Conservation (phyloP, 176 grass and related monocot genomes). For the Juncus inflexus region DNA sequence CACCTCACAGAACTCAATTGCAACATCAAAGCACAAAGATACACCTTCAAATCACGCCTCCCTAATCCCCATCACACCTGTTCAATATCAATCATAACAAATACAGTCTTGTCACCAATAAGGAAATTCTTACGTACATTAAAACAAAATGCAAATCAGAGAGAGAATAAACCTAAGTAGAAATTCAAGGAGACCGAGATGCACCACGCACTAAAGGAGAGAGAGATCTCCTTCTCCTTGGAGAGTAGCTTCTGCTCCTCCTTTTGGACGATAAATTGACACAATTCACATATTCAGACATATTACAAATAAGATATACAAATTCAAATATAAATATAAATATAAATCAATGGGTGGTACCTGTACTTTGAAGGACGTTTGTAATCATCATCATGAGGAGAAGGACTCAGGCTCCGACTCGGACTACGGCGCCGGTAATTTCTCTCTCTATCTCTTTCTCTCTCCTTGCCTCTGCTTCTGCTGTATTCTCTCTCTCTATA, state of each 20-base stretch:
- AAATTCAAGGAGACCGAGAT: conserved; percentile 24
- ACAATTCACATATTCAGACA: not conserved
- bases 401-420: conserved; percentile 45
- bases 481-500: conserved; percentile 47
- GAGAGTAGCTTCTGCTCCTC: conserved; percentile 49
- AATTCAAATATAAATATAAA: not conserved
- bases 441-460: conserved; percentile 56
- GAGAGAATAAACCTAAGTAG: conserved; percentile 10
- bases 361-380: conserved; percentile 48
- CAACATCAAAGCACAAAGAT: conserved; percentile 3
- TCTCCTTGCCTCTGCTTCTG: conserved; percentile 32
- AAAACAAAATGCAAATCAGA: not conserved
- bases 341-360: conserved; percentile 17
- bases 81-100: not conserved
- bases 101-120: not conserved
- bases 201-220: conserved; percentile 31
- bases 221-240: conserved; percentile 30
- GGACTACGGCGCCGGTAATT: conserved; percentile 43
- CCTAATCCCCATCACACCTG: not conserved
- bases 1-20: conserved; percentile 15
- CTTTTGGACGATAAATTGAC: conserved; percentile 49
- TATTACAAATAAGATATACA: conserved; percentile 19
- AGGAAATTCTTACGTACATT: not conserved
- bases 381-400: conserved; percentile 34
- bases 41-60: conserved; percentile 8